Percentiles rank a stretch among this genome's conserved stretches.
phyloP scores from a whole-genome alignment of 192 early-diverging fungal genomes.

The Pilaira anomala region DNA sequence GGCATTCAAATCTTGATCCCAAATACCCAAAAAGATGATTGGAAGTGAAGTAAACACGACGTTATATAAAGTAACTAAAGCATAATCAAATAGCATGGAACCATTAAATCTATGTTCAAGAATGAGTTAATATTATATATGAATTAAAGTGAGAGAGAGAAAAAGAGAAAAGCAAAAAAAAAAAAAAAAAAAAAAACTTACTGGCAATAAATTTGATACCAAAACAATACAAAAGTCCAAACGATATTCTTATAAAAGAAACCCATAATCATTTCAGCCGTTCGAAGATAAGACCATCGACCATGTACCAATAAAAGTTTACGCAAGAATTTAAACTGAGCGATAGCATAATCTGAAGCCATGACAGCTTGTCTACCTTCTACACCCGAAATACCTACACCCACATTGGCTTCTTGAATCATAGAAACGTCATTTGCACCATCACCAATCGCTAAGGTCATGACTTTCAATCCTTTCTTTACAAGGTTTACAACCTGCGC shows the following conservation, averaged over 20 bases:
- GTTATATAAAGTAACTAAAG: conserved; percentile 88
- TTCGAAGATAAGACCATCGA: conserved; percentile 86
- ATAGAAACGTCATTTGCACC: conserved; percentile 97
- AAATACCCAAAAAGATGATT: conserved; percentile 64
- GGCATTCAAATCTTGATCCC: conserved; percentile 80
- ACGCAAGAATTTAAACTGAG: conserved; percentile 82
- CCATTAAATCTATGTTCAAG: conserved; percentile 63
- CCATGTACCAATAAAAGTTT: conserved; percentile 90
- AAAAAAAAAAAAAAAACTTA: conserved; percentile 20
- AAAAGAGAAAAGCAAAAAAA: too few species aligned
- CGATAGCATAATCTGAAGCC: conserved; percentile 91
- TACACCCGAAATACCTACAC: conserved; percentile 90
- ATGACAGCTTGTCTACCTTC: conserved; percentile 94
- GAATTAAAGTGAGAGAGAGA: too few species aligned
- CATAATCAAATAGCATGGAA: conserved; percentile 78
- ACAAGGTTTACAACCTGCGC: conserved; percentile 91
- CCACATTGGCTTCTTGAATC: conserved; percentile 97
- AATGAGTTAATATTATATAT: conserved; percentile 3
- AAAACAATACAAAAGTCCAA: conserved; percentile 84
- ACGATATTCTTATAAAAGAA: conserved; percentile 97
- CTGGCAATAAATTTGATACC: conserved; percentile 88
- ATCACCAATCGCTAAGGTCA: conserved; percentile 94
- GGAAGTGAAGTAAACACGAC: conserved; percentile 85
- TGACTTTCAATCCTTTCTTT: conserved; percentile 73
- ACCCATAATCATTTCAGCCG: conserved; percentile 81